Conservation (phyloP, 2,329 filamentous ascomycete genomes). For the Helicocarpus griseus region DNA sequence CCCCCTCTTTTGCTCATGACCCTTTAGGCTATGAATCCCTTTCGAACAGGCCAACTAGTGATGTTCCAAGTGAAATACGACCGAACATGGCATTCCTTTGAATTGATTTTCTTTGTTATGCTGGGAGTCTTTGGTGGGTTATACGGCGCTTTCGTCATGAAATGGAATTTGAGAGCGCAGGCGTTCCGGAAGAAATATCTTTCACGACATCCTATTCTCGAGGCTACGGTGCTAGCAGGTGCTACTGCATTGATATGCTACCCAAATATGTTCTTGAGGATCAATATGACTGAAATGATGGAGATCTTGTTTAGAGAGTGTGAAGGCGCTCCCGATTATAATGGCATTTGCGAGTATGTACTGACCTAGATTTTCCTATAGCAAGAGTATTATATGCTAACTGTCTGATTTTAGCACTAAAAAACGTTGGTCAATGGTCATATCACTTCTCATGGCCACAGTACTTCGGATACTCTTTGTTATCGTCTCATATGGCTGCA, state of each 20-base stretch:
- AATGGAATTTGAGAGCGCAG: conserved; percentile 88
- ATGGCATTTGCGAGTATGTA: conserved; percentile 71
- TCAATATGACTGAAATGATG: conserved; percentile 99
- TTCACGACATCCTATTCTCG: conserved; percentile 69
- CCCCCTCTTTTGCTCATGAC: neutral
- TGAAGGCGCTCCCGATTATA: conserved; percentile 77
- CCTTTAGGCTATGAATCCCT: conserved; percentile 78
- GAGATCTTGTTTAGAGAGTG: conserved; percentile 94
- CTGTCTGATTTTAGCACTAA: conserved; percentile 35
- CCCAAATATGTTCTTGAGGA: conserved; percentile 86
- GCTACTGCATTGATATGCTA: conserved; percentile 90
- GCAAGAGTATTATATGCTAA: conserved; percentile 12
- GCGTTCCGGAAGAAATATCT: conserved; percentile 92
- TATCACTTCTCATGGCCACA: conserved; percentile 70
- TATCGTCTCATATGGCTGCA: conserved; percentile 94
- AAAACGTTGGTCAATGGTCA: conserved; percentile 66
- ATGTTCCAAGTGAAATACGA: conserved; percentile 99
- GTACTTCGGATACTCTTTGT: conserved; percentile 73
- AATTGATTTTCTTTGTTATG: conserved; percentile 82
- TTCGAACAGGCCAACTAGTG: conserved; percentile 91
- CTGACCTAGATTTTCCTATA: neutral
- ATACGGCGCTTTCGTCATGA: conserved; percentile 94
- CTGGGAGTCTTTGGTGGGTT: conserved; percentile 88
- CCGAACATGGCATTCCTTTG: conserved; percentile 95
- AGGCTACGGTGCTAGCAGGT: conserved; percentile 73